Evolutionary conservation across 129 eudicot species (phyloP), one percentile per base, ranked within the genome.

Genomic region (Helianthus tuberosus): DNA sequence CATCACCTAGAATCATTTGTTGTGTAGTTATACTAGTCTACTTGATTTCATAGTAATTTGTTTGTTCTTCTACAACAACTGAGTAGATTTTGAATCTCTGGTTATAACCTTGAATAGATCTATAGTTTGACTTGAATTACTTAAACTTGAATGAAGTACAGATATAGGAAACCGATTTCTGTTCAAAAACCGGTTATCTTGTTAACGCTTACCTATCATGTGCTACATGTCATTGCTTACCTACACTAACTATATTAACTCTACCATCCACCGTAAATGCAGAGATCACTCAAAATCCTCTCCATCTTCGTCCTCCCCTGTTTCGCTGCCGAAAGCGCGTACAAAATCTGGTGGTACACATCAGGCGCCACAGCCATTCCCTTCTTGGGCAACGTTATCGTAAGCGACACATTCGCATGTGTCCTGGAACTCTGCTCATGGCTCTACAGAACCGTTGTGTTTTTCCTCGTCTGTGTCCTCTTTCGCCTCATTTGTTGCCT

Each of bases 401-500:
- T 88, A 74, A 89, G 98, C 58, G 89, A 86, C 75, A 44, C 84
- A 0, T 88, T 92, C 13, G 96, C 96, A 6, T 92, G 97, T 69
- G 23, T 79, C 64, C 35, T 92, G 32, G 96, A 89, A 75, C 89
- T 92, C 15, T 71, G 86, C 83, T 92, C 97, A 1, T 92, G 97
- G 97, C 83, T 92, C 5, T 92, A 92, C 75, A 70, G 97, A 59
- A 92, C 88, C 1, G 75, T 86, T 8, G 96, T 92, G 2, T 92
- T 92, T 60, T 92, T 92, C 84, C 85, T 92, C 1, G 93, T 92
- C 13, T 92, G 98, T 54, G 78, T 92, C 62, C 96, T 92, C 46
- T 92, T 92, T 77, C 98, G 98, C 20, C 84, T 92, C 43, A 92
- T 89, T 51, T 92, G 98, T 74, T 92, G 75, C 83, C 98, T 92